Evolutionary conservation across 2,329 filamentous ascomycete genomes (phyloP).

Genomic region (Albophoma yamanashiensis): DNA sequence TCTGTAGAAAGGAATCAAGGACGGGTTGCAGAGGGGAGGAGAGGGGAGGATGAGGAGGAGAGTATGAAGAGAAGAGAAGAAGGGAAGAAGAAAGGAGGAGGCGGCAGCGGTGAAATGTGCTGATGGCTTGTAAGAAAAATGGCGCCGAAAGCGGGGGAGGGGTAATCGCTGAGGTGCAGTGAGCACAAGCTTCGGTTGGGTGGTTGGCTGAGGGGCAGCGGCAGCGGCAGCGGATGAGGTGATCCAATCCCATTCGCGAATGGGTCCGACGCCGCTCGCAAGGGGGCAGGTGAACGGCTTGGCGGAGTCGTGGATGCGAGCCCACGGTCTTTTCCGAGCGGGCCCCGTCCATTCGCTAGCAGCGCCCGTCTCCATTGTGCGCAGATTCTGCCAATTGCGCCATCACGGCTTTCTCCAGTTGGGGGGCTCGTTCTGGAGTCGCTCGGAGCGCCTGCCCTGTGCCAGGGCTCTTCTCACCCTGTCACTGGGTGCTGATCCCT

Average conservation of each 20-base stretch:
- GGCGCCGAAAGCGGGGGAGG: constrained; percentile 25
- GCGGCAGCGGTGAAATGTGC: constrained; percentile 6
- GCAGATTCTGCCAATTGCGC: constrained; percentile 7
- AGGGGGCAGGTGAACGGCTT: neutral
- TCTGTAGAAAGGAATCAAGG: constrained; percentile 6
- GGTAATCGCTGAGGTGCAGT: constrained; percentile 10
- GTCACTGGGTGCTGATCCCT: neutral
- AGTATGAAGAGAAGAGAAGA: constrained; percentile 4
- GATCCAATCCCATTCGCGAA: neutral
- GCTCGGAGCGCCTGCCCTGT: neutral
- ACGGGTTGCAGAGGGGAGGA: constrained; percentile 5
- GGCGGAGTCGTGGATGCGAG: neutral
- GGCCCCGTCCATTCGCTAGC: neutral
- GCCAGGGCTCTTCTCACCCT: neutral
- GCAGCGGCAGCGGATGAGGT: neutral
- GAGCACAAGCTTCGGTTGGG: neutral
- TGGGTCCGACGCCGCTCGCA: neutral
- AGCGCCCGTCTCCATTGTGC: neutral
- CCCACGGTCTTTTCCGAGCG: neutral
- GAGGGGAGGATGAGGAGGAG: constrained; percentile 11
- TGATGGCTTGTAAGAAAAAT: constrained; percentile 10
- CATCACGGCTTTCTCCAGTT: constrained; percentile 2
- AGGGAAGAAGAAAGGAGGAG: constrained; percentile 9
- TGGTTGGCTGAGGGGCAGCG: neutral
- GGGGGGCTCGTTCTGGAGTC: neutral